Conservation (phyloP, 2,329 filamentous ascomycete genomes). For the Ascochyta clinopodiicola region DNA sequence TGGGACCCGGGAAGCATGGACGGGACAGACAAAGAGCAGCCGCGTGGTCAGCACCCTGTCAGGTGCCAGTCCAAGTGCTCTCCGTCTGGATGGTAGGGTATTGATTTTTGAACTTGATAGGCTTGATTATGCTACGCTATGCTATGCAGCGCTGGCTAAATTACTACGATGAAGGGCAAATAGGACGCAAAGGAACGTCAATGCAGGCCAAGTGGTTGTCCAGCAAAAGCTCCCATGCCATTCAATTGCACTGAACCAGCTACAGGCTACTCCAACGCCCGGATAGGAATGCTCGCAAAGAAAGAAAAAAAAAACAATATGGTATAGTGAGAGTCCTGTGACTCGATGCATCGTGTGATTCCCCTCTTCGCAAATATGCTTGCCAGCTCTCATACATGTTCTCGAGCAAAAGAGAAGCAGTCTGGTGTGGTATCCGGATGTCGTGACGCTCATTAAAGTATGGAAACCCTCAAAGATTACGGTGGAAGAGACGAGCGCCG, state of each 20-base stretch:
- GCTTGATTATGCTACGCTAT: conserved; percentile 11
- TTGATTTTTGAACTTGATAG: neutral
- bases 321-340: conserved; percentile 33
- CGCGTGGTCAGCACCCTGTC: conserved; percentile 4
- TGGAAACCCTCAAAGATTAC: conserved; percentile 41
- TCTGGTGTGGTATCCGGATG: conserved; percentile 48
- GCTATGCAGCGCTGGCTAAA: conserved; percentile 14
- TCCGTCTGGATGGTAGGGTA: neutral
- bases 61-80: neutral
- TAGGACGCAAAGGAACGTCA: neutral
- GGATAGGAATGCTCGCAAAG: conserved; percentile 26
- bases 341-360: conserved; percentile 18
- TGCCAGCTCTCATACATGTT: conserved; percentile 37
- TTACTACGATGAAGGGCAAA: conserved; percentile 1
- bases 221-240: conserved; percentile 19
- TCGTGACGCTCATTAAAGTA: conserved; percentile 51
- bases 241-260: conserved; percentile 28
- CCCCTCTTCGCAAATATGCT: conserved; percentile 24
- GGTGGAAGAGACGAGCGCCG: conserved; percentile 44
- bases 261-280: conserved; percentile 22
- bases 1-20: neutral
- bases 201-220: neutral
- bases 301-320: conserved; percentile 31
- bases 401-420: conserved; percentile 35
- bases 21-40: conserved; percentile 2